Percentiles rank a stretch among this genome's conserved stretches.
Conservation (phyloP, 129 eudicot genomes). For the Silybum marianum region DNA sequence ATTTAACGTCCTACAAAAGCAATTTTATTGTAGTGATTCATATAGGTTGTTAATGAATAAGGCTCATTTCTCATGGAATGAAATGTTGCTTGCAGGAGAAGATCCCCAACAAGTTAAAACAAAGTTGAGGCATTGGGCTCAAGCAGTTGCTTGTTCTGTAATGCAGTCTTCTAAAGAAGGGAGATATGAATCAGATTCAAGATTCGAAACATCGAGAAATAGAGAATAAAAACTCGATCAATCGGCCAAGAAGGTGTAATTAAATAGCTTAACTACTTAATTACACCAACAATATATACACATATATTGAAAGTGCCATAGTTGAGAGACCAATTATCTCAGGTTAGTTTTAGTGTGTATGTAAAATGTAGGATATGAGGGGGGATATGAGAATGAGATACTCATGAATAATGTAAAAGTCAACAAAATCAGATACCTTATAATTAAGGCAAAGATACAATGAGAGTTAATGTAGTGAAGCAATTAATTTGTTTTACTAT, state of each 20-base stretch:
- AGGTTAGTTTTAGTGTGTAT: constrained; percentile 15
- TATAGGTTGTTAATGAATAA: neutral
- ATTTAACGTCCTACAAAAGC: neutral
- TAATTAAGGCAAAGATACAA: constrained; percentile 2
- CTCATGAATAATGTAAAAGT: constrained; percentile 11
- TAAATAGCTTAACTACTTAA: neutral
- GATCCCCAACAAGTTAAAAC: constrained; percentile 46
- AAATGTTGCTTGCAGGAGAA: constrained; percentile 34
- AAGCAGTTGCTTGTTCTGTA: constrained; percentile 52
- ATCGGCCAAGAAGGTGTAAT: neutral
- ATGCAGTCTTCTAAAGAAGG: constrained; percentile 24
- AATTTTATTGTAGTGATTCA: neutral
- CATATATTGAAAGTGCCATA: neutral
- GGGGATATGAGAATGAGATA: constrained; percentile 16
- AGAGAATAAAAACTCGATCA: neutral
- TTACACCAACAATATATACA: constrained; percentile 12
- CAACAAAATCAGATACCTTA: constrained; percentile 1
- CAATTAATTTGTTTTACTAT: constrained; percentile 16
- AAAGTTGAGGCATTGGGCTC: constrained; percentile 54
- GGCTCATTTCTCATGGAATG: neutral
- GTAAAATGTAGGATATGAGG: constrained; percentile 17
- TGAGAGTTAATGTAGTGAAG: neutral
- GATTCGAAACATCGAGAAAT: neutral
- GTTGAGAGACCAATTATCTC: neutral
- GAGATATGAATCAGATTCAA: neutral